A percentile compares a stretch with the other conserved stretches of the same genome.
phyloP scores from a whole-genome alignment of 768 basidiomycete genomes.

The Russula emetica region DNA sequence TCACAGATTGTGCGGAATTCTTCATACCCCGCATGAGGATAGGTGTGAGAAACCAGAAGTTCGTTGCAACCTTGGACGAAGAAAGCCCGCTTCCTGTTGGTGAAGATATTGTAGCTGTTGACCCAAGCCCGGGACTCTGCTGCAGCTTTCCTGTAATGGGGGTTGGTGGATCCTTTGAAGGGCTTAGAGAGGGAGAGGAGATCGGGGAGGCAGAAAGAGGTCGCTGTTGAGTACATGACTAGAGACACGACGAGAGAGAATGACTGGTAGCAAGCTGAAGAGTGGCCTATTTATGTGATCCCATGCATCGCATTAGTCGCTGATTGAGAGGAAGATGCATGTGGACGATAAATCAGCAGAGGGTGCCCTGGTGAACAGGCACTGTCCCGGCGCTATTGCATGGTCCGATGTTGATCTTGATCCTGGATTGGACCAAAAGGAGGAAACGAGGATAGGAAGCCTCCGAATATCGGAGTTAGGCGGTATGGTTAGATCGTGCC shows the following conservation, averaged over 20 bases:
- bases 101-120: slow-evolving; percentile 57
- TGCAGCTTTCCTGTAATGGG: slow-evolving; percentile 53
- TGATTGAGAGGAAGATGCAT: not conserved
- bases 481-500: not conserved
- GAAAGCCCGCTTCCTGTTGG: slow-evolving; percentile 56
- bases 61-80: slow-evolving; percentile 63
- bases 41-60: slow-evolving; percentile 59
- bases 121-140: slow-evolving; percentile 63
- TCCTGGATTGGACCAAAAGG: slow-evolving; percentile 10
- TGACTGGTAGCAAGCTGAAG: not conserved
- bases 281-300: slow-evolving; percentile 8
- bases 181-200: slow-evolving; percentile 45
- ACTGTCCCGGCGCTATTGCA: not conserved
- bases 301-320: slow-evolving; percentile 18
- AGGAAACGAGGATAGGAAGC: not conserved
- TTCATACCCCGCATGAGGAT: slow-evolving; percentile 56
- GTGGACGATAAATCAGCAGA: not conserved
- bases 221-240: slow-evolving; percentile 28
- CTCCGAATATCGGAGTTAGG: slow-evolving; percentile 4
- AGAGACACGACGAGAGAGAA: not conserved
- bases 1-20: slow-evolving; percentile 61
- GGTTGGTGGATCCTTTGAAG: slow-evolving; percentile 51
- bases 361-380: not conserved
- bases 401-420: slow-evolving; percentile 12
- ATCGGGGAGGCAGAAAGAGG: slow-evolving; percentile 51